Conservation (phyloP, 345 rosid species). For the Eucalyptus sideroxylon region DNA sequence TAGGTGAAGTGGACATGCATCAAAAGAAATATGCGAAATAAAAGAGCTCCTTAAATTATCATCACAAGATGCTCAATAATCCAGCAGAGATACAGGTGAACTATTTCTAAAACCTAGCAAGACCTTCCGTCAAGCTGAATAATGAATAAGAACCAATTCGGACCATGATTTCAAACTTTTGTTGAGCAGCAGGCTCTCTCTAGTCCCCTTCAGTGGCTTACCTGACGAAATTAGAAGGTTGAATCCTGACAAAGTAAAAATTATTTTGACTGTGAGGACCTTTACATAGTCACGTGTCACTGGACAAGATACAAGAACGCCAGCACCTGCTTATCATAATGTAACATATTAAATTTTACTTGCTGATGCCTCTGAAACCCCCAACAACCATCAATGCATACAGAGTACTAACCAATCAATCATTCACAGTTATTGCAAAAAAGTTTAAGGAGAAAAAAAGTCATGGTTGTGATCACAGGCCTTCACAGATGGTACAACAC, state of each 20-base stretch:
- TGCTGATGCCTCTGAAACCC: background rate
- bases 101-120: background rate
- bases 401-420: background rate
- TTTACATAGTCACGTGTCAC: background rate
- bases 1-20: background rate
- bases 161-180: background rate
- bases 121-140: background rate
- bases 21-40: background rate
- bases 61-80: background rate
- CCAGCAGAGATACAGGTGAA: background rate
- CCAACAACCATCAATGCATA: background rate
- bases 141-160: background rate
- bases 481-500: background rate
- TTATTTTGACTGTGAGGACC: background rate
- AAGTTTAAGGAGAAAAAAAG: background rate
- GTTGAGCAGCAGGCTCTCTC: background rate
- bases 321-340: background rate
- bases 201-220: background rate
- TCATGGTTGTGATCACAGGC: background rate
- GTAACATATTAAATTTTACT: background rate
- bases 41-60: background rate
- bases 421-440: background rate
- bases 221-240: background rate
- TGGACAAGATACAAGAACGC: background rate
- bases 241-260: background rate